These are phyloP conservation scores for Isatis lusitanica DNA, from an alignment of 441 rosid genomes.

Conservation along the genomic window DNA sequence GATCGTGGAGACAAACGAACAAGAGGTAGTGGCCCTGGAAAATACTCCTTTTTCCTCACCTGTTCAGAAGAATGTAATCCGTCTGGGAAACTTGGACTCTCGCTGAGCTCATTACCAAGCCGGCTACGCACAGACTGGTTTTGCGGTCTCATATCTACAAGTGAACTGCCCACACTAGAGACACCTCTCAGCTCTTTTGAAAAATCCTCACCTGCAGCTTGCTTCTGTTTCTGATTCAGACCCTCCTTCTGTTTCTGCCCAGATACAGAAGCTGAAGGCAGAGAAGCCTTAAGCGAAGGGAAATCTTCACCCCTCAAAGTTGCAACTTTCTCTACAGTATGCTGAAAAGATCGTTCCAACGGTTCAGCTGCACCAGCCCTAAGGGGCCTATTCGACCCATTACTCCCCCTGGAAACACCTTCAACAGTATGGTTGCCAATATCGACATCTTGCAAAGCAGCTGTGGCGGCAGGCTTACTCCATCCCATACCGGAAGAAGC, in stretches of 20 bases:
- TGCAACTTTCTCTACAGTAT: constrained; percentile 52
- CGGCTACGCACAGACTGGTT: constrained; percentile 46
- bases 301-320: constrained; percentile 93
- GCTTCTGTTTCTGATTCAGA: constrained; percentile 67
- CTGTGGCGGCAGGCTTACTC: constrained; percentile 63
- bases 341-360: constrained; percentile 28
- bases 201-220: constrained; percentile 42
- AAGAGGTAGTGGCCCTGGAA: constrained; percentile 72
- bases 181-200: constrained; percentile 45
- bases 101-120: constrained; percentile 43
- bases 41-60: constrained; percentile 56
- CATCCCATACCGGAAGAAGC: constrained; percentile 85
- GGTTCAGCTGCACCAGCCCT: constrained; percentile 46
- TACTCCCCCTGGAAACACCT: constrained; percentile 47
- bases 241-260: constrained; percentile 81
- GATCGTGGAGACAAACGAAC: constrained; percentile 83
- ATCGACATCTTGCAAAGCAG: constrained; percentile 56
- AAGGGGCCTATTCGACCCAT: constrained; percentile 36
- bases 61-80: constrained; percentile 48
- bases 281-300: constrained; percentile 81
- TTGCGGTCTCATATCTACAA: constrained; percentile 63
- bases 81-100: constrained; percentile 35
- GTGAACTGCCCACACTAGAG: constrained; percentile 41
- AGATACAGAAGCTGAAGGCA: constrained; percentile 54
- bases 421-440: constrained; percentile 42